Evolutionary conservation across 2,329 filamentous ascomycete genomes (phyloP), one percentile per base, ranked within the genome.

Genomic region (Talaromyces sp.): DNA sequence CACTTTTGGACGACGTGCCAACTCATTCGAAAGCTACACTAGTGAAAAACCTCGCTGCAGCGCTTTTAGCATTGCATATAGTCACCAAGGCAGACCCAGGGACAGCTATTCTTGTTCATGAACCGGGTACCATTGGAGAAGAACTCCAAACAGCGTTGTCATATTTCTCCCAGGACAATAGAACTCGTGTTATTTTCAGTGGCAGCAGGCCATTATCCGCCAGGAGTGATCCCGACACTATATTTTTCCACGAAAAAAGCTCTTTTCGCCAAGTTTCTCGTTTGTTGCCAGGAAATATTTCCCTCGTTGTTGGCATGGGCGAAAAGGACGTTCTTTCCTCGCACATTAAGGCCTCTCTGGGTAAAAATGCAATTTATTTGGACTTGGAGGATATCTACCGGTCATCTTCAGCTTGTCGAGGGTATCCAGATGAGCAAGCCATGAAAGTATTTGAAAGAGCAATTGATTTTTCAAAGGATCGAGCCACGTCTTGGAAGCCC

Each of bases 21-120:
- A 78, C 75, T 3, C 78, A n/a, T n/a, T 53, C 28, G 16, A 33
- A 33, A n/a, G 27, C 51, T 31, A 27, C 31, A 18, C n/a, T 53
- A n/a, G 1, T 53, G 31, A 31, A 53, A 53, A n/a, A n/a, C 2
- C 3, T 33, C 7, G 28, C 51, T 30, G 12, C 14, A 53, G 51
- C 51, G 5, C 51, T 53, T 16, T n/a, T 53, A 9, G 51, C 51
- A n/a, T 2, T 53, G 12, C 28, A 33, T 53, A 53, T 53, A 7
- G 5, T 53, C 6, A 18, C 12, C 14, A 53, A 31, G 27, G 31
- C 51, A 53, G 2, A 5, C 27, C 14, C 27, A 7, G 51, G 51
- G 5, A 33, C 31, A 5, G n/a, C 28, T 18, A 53, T 53, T 31
- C 27, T 53, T 16, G 51, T 53, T 10, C 28, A 33, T 30, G 51